These are phyloP conservation scores for Ambrosiella beaveri DNA, from an alignment of 2,329 filamentous ascomycete genomes.

Conservation along the genomic window DNA sequence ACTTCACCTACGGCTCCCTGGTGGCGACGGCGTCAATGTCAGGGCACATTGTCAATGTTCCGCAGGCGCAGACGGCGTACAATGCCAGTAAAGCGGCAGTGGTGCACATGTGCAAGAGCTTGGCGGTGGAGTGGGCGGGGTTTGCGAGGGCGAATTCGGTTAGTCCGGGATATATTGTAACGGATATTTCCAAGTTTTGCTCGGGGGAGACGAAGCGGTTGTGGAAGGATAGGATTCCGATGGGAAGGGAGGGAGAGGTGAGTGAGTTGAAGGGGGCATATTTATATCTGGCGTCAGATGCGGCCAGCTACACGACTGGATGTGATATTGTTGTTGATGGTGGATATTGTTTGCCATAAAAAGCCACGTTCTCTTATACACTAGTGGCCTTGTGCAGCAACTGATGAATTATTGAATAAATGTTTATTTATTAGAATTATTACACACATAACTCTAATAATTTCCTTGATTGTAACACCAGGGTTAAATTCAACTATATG, in stretches of 20 bases:
- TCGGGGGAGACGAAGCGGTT: slow-evolving; percentile 48
- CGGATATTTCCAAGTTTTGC: slow-evolving; percentile 43
- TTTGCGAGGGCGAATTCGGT: slow-evolving; percentile 58
- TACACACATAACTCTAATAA: neutral
- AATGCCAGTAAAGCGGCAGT: slow-evolving; percentile 55
- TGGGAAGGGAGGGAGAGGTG: slow-evolving; percentile 44
- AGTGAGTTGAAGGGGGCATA: slow-evolving; percentile 71
- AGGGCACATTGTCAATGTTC: slow-evolving; percentile 61
- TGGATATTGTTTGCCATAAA: slow-evolving; percentile 42
- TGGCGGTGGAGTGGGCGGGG: slow-evolving; percentile 61
- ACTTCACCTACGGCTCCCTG: slow-evolving; percentile 50
- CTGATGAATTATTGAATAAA: no score
- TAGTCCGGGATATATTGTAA: slow-evolving; percentile 60
- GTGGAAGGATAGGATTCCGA: slow-evolving; percentile 35
- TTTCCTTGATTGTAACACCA: neutral
- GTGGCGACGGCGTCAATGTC: slow-evolving; percentile 66
- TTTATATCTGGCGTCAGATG: slow-evolving; percentile 65
- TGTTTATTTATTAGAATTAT: neutral
- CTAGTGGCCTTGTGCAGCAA: no score
- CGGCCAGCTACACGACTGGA: slow-evolving; percentile 66
- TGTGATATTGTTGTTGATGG: slow-evolving; percentile 60
- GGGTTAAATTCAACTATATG: no score
- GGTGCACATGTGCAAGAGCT: slow-evolving; percentile 36
- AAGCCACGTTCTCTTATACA: neutral
- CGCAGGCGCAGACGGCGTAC: slow-evolving; percentile 57